Base-by-base conservation (phyloP, 2,329 filamentous ascomycete species). In the Aureobasidium namibiae region DNA sequence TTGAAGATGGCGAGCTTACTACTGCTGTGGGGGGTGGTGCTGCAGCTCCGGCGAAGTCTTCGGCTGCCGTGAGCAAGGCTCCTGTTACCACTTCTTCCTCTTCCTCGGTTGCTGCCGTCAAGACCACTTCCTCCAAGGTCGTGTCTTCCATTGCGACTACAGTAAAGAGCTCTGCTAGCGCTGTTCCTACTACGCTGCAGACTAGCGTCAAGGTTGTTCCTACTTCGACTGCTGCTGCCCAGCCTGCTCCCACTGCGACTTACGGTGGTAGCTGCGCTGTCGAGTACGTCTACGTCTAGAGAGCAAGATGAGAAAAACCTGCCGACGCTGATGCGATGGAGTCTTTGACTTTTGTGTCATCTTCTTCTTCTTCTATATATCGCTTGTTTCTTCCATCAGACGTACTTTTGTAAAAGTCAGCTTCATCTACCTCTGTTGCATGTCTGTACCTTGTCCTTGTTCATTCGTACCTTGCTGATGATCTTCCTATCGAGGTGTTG, bases 1-100 rank as follows among this genome's bases (percentile, higher is more conserved):
- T 89, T 50, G 87, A 90, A 77, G 78, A 74, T 48, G 84, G 82
- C n/a, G 61, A 64, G 14, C 26, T 72, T 8, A 72, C 68, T 0
- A 67, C 62, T 61, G 69, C 38, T 46, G 59, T 18, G 66, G 66
- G 10, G 29, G 18, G 11, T 18, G 42, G 33, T 23, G 39, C 18
- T 39, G 36, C 10, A 10, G 60, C 59, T 24, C 42, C 53, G 6
- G 57, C 54, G n/a, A n/a, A n/a, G n/a, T n/a, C n/a, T n/a, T n/a
- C n/a, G n/a, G n/a, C n/a, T n/a, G n/a, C n/a, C n/a, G n/a, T n/a
- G n/a, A n/a, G n/a, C 44, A 39, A 60, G 29, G 38, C 38, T 8
- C 53, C 57, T 9, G n/a, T 49, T 29, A 11, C 18, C 29, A 18
- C 33, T 41, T 16, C 46, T 14, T 7, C 29, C 26, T 44, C 53